phyloP scores from a whole-genome alignment of 179 eudicot species.

The Spergularia azorica region DNA sequence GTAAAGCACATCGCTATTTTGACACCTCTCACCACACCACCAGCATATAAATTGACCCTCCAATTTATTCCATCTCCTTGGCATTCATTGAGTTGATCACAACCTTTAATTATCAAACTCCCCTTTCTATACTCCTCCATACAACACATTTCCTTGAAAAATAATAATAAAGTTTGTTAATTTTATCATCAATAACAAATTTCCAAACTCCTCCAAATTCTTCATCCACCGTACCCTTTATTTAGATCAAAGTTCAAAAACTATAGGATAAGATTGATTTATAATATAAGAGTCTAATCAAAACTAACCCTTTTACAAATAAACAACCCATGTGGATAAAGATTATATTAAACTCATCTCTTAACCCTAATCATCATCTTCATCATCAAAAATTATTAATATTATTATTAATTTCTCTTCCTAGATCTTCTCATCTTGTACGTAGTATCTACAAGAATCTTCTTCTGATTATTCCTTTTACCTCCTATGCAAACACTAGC shows the following conservation, averaged over 20 bases:
- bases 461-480: slow-evolving; percentile 12
- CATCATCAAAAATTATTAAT: not conserved
- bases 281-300: not conserved
- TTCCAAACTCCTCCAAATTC: not conserved
- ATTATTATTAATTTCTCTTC: not conserved
- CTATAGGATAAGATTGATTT: slow-evolving; percentile 5
- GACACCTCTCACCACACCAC: slow-evolving; percentile 21
- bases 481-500: slow-evolving; percentile 19
- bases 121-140: not conserved
- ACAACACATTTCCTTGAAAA: too few relatives aligned
- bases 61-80: not conserved
- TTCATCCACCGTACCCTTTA: not conserved
- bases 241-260: too few relatives aligned
- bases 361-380: not conserved
- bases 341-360: not conserved
- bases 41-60: slow-evolving; percentile 25
- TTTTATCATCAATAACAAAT: too few relatives aligned
- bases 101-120: slow-evolving; percentile 1
- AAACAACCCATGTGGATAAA: slow-evolving; percentile 16
- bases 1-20: slow-evolving; percentile 1
- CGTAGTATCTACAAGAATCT: slow-evolving; percentile 14
- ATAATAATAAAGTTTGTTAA: too few relatives aligned
- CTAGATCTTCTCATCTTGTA: slow-evolving; percentile 12
- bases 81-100: slow-evolving; percentile 4
- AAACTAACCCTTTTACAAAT: not conserved